Conservation (phyloP, 345 rosid species). For the Melaleuca alternifolia region DNA sequence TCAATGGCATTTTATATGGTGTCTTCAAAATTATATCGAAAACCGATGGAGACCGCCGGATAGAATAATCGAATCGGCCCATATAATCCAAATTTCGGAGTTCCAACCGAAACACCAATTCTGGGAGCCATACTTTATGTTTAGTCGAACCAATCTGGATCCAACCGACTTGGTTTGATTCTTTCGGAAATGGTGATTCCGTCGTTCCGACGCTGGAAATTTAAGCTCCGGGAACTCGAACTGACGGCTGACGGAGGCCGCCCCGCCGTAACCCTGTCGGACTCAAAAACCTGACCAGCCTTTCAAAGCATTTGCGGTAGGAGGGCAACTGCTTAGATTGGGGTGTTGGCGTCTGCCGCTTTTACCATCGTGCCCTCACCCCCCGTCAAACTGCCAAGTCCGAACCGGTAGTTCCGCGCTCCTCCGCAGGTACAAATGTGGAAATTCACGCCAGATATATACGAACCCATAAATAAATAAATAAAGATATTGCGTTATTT, state of each 20-base stretch:
- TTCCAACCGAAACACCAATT: neutral
- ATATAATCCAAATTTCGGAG: neutral
- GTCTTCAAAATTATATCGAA: neutral
- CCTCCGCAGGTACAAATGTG: neutral
- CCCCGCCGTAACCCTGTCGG: neutral
- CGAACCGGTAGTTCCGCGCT: neutral
- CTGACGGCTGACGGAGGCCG: neutral
- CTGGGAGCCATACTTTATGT: no score
- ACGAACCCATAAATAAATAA: neutral
- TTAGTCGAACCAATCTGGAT: no score
- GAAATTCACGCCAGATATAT: neutral
- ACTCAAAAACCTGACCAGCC: neutral
- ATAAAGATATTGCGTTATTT: neutral
- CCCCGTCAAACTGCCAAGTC: neutral
- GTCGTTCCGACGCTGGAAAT: accelerated
- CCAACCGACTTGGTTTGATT: no score
- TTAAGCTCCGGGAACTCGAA: neutral
- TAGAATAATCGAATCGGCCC: accelerated
- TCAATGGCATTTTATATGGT: no score
- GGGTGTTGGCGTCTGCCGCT: neutral
- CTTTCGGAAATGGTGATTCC: neutral
- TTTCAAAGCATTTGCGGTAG: neutral
- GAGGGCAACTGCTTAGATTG: neutral
- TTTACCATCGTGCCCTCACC: neutral
- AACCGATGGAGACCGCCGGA: neutral